Percentiles rank a stretch among this genome's conserved stretches.
Conservation (phyloP, 202 grass and related monocot genomes). For the Dendrocalamus latiflorus region DNA sequence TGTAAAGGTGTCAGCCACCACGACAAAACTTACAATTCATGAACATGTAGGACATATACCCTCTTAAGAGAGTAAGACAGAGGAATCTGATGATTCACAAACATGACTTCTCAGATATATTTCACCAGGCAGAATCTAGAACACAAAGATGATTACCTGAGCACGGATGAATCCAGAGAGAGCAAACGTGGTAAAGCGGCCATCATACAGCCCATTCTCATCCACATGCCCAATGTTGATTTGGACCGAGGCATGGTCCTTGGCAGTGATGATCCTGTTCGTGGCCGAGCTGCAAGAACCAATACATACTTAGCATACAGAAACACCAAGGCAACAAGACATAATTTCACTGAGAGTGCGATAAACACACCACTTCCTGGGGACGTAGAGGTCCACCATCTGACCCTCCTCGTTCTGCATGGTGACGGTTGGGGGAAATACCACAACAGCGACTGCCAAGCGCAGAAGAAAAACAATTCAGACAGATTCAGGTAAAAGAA, state of each 20-base stretch:
- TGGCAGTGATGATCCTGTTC: conserved; percentile 86
- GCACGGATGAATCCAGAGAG: conserved; percentile 84
- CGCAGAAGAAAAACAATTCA: not conserved
- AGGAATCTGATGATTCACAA: too few relatives aligned
- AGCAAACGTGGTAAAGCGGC: conserved; percentile 67
- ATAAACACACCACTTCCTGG: conserved; percentile 68
- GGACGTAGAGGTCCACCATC: conserved; percentile 82
- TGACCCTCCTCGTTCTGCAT: conserved; percentile 93
- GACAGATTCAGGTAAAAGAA: not conserved
- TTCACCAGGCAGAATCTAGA: too few relatives aligned
- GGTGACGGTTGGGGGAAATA: not conserved
- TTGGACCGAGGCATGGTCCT: conserved; percentile 93
- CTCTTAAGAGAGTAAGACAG: too few relatives aligned
- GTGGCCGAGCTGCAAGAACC: conserved; percentile 66
- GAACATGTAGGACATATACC: too few relatives aligned
- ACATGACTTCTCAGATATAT: too few relatives aligned
- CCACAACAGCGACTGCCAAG: conserved; percentile 17
- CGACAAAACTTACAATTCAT: too few relatives aligned
- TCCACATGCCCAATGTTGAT: conserved; percentile 85
- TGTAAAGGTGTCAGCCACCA: too few relatives aligned
- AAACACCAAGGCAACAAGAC: not conserved
- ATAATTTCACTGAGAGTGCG: not conserved
- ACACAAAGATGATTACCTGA: conserved; percentile 43
- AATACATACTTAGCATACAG: not conserved
- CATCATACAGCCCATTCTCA: conserved; percentile 71